Percentiles rank a stretch among this genome's conserved stretches.
Evolutionary conservation across 1,284 basidiomycete species (phyloP).

Genomic region (Sanghuangporus weigelae): DNA sequence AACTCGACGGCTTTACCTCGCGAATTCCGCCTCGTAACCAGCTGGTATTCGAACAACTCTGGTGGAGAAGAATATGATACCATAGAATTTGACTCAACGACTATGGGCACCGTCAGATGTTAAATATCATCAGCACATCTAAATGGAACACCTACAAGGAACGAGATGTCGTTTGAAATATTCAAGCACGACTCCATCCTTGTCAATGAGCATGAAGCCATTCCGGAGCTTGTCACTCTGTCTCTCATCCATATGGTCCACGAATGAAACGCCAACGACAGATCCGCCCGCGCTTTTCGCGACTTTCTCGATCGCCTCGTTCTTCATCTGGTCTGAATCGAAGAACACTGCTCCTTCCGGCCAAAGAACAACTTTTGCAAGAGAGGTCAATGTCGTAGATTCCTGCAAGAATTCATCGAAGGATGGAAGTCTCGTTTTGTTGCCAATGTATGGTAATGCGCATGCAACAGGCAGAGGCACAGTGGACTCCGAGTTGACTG

Average conservation of each 20-base stretch:
- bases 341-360: constrained; percentile 73
- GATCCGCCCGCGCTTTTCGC: constrained; percentile 30
- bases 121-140: neutral
- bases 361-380: constrained; percentile 65
- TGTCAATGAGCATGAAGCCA: constrained; percentile 55
- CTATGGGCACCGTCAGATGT: constrained; percentile 28
- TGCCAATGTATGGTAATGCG: constrained; percentile 39
- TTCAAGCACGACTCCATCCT: constrained; percentile 39
- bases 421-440: constrained; percentile 35
- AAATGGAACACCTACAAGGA: constrained; percentile 47
- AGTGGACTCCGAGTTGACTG: constrained; percentile 35
- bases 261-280: constrained; percentile 62
- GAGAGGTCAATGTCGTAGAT: constrained; percentile 36
- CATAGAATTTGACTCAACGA: constrained; percentile 67
- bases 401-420: constrained; percentile 61
- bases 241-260: constrained; percentile 42
- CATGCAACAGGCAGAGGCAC: constrained; percentile 62
- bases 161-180: constrained; percentile 76
- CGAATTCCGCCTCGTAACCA: constrained; percentile 15
- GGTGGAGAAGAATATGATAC: constrained; percentile 47
- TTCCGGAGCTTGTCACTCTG: constrained; percentile 40
- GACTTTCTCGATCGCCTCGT: constrained; percentile 43
- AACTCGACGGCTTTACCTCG: constrained; percentile 35
- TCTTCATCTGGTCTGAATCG: constrained; percentile 41
- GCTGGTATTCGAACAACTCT: constrained; percentile 24